Evolutionary conservation across 1,139 yeast species (phyloP).

Genomic region (Candida sp.): DNA sequence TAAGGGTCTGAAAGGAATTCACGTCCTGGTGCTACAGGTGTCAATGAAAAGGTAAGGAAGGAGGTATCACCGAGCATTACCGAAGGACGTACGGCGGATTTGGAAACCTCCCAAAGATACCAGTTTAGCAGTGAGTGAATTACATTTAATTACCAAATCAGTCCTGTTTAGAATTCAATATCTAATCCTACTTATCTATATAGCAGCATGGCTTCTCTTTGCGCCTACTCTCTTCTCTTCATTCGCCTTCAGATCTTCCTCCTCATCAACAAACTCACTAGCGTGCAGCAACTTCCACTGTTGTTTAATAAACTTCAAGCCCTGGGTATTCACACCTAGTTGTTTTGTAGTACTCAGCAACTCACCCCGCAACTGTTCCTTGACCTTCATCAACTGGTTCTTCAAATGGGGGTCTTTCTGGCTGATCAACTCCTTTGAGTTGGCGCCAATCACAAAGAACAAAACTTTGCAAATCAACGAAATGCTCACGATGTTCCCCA

Average conservation of each 20-base stretch:
- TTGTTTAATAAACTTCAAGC: conserved; percentile 70
- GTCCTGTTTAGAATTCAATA: not conserved
- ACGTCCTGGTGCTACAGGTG: no score
- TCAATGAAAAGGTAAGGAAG: no score
- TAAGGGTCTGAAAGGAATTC: no score
- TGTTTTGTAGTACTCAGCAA: conserved; percentile 57
- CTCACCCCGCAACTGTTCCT: conserved; percentile 56
- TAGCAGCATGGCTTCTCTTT: conserved; percentile 69
- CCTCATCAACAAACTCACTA: conserved; percentile 74
- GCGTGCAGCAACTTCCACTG: conserved; percentile 85
- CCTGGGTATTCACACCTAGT: conserved; percentile 89
- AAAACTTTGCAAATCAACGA: conserved; percentile 75
- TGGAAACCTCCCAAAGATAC: no score
- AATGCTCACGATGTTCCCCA: conserved; percentile 51
- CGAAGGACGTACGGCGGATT: no score
- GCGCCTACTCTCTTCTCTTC: conserved; percentile 54
- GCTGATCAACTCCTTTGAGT: conserved; percentile 74
- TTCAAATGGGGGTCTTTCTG: conserved; percentile 69
- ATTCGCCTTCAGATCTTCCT: conserved; percentile 60
- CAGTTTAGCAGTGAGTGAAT: no score
- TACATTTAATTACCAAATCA: no score
- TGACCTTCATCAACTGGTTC: conserved; percentile 61
- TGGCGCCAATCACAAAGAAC: conserved; percentile 71
- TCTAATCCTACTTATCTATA: conserved; percentile 5
- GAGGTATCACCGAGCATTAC: no score